Evolutionary conservation across 257 asterid genomes (phyloP), one percentile per base, ranked within the genome.

Genomic region (Ilex asprella): DNA sequence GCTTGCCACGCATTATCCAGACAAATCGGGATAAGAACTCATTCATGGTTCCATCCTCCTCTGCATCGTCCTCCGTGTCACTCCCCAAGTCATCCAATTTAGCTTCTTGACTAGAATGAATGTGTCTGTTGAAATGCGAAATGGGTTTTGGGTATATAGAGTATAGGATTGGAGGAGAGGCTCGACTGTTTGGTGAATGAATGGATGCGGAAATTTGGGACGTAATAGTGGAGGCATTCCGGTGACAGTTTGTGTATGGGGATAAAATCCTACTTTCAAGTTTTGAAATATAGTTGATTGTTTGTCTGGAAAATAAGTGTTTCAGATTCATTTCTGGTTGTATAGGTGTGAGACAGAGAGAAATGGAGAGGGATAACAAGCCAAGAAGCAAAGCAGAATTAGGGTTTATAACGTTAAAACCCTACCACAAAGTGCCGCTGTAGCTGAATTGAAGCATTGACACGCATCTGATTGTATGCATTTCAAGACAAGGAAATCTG

Each of bases 1-100:
- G 95, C 73, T 75, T 82, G 63, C 89, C 83, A 16, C 97, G 84
- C 97, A 92, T 89, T 55, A 81, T 73, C 95, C 99, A 89, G 51
- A 79, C 91, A 60, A 92, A 89, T 64, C 97, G 75, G 27, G 96
- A 89, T 64, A 92, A 75, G 77, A 86, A 92, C 67, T 89, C 97
- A 29, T 78, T 85, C 82, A 78, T 73, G 39, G 81, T 21, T 15
- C 82, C 80, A 57, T 81, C 88, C 41, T 70, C 73, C 60, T 85
- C 86, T 0, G 84, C 67, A 49, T 77, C 87, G 3, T 61, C 21
- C 9, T 61, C 85, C 16, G 74, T 43, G 56, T 65, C 68, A 61
- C 67, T 70, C 6, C 58, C 32, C 0, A 64, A 59, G 9, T 70
- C 78, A 21, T 65, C 75, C 35, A 61, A 9, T 21, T 32, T 41